Evolutionary conservation across 306 rosid genomes (phyloP).

Genomic region (Sesbania bispinosa): DNA sequence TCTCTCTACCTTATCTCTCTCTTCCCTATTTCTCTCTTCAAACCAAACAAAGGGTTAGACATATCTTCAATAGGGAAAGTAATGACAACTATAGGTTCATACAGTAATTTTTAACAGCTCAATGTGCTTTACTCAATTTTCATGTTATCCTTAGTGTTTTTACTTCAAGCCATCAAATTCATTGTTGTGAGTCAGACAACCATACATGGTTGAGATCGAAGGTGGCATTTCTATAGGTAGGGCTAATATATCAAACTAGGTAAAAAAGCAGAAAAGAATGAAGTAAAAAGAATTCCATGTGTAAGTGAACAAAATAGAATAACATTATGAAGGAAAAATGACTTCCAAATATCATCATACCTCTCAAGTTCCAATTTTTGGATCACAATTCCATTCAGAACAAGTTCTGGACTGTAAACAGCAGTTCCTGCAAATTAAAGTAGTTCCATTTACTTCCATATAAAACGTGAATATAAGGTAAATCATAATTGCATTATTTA

Average conservation of each 20-base stretch:
- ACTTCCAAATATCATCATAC: conserved; percentile 17
- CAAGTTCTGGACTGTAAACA: conserved; percentile 43
- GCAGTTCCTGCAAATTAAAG: conserved; percentile 37
- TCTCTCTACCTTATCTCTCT: too few species aligned
- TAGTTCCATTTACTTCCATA: background rate
- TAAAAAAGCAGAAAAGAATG: background rate
- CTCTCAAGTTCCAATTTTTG: conserved; percentile 41
- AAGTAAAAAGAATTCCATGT: too few species aligned
- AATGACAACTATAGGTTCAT: too few species aligned
- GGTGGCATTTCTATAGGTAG: background rate
- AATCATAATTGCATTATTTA: background rate
- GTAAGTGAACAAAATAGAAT: background rate
- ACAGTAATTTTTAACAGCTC: background rate
- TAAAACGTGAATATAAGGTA: background rate
- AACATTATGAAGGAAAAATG: background rate
- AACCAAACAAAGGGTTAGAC: too few species aligned
- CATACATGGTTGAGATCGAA: conserved; percentile 3
- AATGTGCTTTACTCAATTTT: background rate
- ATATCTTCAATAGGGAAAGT: background rate
- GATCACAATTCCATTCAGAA: conserved; percentile 49
- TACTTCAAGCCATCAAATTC: background rate
- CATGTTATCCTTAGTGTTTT: background rate
- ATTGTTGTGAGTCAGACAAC: background rate
- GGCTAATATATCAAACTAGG: background rate
- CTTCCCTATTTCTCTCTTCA: too few species aligned